A percentile compares a stretch with the other conserved stretches of the same genome.
Conservation (phyloP, 2,329 filamentous ascomycete genomes). For the Claviceps citrina region DNA sequence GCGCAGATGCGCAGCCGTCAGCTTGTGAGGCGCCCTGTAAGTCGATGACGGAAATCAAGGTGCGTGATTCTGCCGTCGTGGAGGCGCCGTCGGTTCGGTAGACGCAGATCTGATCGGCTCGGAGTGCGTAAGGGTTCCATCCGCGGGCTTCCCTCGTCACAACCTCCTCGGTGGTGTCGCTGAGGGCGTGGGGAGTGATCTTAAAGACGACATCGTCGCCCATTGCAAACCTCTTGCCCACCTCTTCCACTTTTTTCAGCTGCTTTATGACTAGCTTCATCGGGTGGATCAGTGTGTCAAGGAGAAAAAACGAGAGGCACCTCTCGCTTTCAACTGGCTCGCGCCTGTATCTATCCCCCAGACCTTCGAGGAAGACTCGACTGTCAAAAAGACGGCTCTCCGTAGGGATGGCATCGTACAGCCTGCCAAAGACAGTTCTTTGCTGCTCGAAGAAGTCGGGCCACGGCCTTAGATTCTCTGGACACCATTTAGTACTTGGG, state of each 20-base stretch:
- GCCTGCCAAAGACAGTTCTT: neutral
- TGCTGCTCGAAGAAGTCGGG: constrained; percentile 5
- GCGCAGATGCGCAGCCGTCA: constrained; percentile 26
- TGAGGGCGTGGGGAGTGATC: constrained; percentile 1
- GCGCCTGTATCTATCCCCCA: neutral
- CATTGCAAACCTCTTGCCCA: neutral
- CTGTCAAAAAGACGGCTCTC: neutral
- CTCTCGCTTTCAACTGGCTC: too few relatives aligned
- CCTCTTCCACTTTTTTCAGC: neutral
- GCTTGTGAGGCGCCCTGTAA: constrained; percentile 34
- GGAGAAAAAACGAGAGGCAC: too few relatives aligned
- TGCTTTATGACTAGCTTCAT: constrained; percentile 1
- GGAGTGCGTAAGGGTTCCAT: constrained; percentile 11
- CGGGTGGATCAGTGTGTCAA: too few relatives aligned
- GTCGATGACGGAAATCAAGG: constrained; percentile 21
- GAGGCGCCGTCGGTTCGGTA: constrained; percentile 7
- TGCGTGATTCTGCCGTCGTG: constrained; percentile 1
- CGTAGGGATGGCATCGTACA: neutral
- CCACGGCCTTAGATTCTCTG: constrained; percentile 15
- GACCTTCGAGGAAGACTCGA: neutral
- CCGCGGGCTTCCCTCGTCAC: constrained; percentile 1
- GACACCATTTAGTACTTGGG: constrained; percentile 16
- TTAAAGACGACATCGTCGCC: constrained; percentile 3
- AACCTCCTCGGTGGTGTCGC: neutral
- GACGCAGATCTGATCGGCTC: constrained; percentile 19